Base-by-base conservation (phyloP, 257 asterid species). In the Dorcoceras hygrometricum region DNA sequence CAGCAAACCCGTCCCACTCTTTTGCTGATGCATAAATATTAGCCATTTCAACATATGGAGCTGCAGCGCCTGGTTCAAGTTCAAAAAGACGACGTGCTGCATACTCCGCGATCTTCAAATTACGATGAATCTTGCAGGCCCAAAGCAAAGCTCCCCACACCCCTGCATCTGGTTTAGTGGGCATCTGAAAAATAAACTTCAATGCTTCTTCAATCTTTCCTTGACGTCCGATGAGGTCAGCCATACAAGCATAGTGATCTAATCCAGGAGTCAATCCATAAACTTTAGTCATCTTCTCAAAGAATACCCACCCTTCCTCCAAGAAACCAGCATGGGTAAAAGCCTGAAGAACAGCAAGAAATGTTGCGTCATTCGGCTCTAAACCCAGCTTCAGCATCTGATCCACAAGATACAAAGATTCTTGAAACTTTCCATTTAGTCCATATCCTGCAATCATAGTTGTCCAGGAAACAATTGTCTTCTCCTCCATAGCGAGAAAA, bases 41-140 rank as follows among this genome's bases (percentile, higher is more conserved):
- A 32, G 94, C 88, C 89, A 88, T 79, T 62, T 84, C 94, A 1
- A 86, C 94, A 7, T 82, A 88, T 9, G 96, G 88, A 26, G 96
- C 89, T 4, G 96, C 88, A 62, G 79, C 77, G 14, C 50, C 61
- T 3, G 95, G 87, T 28, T 86, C 91, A 4, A 82, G 77, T 53
- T 72, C 68, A 54, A 86, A 73, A 62, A 86, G 88, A 26, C 46
- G 68, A 26, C 25, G 36, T 1, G 88, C 85, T 27, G 87, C 95
- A 19, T 73, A 70, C 62, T 78, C 81, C 2, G 83, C 95, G 32
- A 89, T 71, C 63, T 77, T 89, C n/a, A 81, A 1, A 65, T 86
- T 77, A 8, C 23, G 74, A 62, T 86, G 84, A 31, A 79, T 73
- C 80, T 81, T 89, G 81, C 95, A 86, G 24, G 91, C 87, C 76